phyloP scores from a whole-genome alignment of 192 early-diverging fungal genomes.

The Coemansia sp. region DNA sequence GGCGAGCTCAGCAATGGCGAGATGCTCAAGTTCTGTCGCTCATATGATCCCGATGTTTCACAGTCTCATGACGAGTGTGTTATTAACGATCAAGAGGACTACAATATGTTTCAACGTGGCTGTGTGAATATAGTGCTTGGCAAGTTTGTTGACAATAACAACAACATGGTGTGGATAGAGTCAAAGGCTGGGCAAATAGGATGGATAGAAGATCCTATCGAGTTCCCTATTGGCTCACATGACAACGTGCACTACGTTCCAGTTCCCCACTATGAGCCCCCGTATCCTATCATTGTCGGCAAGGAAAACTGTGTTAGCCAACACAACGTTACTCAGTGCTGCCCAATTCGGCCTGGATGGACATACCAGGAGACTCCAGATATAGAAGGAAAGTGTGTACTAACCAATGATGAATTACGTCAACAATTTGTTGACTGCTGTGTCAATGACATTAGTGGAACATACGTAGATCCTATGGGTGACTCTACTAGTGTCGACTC shows the following conservation, averaged over 20 bases:
- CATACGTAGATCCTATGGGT: background rate
- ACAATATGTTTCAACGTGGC: background rate
- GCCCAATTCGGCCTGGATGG: background rate
- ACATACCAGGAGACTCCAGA: background rate
- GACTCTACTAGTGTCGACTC: too few relatives aligned
- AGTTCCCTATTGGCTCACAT: conserved; percentile 3
- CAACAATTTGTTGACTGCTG: background rate
- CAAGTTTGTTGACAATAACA: conserved; percentile 5
- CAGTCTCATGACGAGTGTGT: background rate
- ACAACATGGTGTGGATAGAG: conserved; percentile 1
- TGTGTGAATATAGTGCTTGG: background rate
- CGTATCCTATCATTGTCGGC: background rate
- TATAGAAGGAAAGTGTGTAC: background rate
- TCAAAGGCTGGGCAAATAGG: background rate
- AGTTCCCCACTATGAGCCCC: background rate
- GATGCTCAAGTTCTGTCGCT: background rate
- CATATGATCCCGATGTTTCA: background rate
- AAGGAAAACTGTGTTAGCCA: background rate
- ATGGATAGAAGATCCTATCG: background rate
- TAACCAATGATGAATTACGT: background rate
- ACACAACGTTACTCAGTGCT: background rate
- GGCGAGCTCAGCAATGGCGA: background rate
- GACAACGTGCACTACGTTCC: conserved; percentile 1
- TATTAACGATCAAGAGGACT: conserved; percentile 1
- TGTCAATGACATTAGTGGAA: background rate